phyloP scores from a whole-genome alignment of 305 asterid species.

The Fraxinus angustifolia region DNA sequence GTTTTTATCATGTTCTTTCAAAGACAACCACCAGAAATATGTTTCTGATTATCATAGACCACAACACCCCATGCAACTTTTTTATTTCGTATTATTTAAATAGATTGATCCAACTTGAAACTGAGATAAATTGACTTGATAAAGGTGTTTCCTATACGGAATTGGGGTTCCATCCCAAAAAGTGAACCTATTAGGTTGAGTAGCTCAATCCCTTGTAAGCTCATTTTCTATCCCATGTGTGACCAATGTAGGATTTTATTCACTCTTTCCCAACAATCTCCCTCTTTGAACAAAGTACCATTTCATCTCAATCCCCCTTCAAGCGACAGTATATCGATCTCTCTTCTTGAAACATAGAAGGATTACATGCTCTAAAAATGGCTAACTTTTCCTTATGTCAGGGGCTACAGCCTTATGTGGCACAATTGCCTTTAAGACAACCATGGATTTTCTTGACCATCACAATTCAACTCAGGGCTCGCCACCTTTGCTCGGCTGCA shows the following conservation, averaged over 20 bases:
- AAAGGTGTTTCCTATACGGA: neutral
- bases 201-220: neutral
- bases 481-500: neutral
- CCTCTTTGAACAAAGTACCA: neutral
- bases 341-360: neutral
- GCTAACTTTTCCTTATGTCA: neutral
- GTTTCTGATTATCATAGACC: neutral
- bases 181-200: neutral
- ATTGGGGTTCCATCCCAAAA: neutral
- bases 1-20: neutral
- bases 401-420: neutral
- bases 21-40: neutral
- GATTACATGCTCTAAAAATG: neutral
- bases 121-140: neutral
- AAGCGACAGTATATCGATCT: neutral
- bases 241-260: neutral
- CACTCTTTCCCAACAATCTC: neutral
- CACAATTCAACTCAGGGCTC: neutral
- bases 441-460: neutral
- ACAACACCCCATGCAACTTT: neutral
- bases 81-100: too few relatives aligned
- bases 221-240: neutral
- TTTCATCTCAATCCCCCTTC: neutral
- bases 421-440: neutral
- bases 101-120: neutral